phyloP scores from a whole-genome alignment of 1,284 basidiomycete genomes.

The Crepidotus sp. region DNA sequence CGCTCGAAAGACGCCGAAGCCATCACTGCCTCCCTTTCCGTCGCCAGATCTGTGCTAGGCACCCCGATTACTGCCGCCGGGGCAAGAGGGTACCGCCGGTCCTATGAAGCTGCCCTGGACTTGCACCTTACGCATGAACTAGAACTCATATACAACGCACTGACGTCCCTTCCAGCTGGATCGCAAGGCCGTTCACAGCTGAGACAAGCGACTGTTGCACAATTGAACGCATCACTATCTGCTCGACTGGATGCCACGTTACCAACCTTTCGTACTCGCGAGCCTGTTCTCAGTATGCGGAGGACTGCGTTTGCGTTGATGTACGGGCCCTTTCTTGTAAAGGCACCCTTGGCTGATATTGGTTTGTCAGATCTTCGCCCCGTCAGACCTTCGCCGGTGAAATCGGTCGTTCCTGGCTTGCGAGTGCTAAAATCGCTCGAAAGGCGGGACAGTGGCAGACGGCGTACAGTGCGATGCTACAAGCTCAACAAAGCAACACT shows the following conservation, averaged over 20 bases:
- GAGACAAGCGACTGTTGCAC: constrained; percentile 28
- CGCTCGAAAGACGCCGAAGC: constrained; percentile 41
- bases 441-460: constrained; percentile 96
- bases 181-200: constrained; percentile 29
- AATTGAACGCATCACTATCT: constrained; percentile 41
- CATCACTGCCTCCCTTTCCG: constrained; percentile 46
- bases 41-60: constrained; percentile 75
- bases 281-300: constrained; percentile 86
- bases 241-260: constrained; percentile 72
- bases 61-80: constrained; percentile 76
- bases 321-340: constrained; percentile 34
- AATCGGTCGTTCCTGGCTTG: constrained; percentile 83
- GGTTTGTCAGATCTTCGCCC: constrained; percentile 24
- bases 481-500: constrained; percentile 73
- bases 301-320: constrained; percentile 76
- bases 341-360: constrained; percentile 9
- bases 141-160: constrained; percentile 60
- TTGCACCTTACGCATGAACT: constrained; percentile 88
- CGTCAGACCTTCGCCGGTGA: constrained; percentile 41
- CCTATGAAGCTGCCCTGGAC: constrained; percentile 82
- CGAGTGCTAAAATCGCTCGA: constrained; percentile 89
- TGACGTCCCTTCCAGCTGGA: constrained; percentile 27
- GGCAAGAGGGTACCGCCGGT: constrained; percentile 71
- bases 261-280: constrained; percentile 87
- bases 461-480: constrained; percentile 92